Base-by-base conservation (phyloP, 352 stramenopile genomes). In the Saprolegnia parasitica region DNA sequence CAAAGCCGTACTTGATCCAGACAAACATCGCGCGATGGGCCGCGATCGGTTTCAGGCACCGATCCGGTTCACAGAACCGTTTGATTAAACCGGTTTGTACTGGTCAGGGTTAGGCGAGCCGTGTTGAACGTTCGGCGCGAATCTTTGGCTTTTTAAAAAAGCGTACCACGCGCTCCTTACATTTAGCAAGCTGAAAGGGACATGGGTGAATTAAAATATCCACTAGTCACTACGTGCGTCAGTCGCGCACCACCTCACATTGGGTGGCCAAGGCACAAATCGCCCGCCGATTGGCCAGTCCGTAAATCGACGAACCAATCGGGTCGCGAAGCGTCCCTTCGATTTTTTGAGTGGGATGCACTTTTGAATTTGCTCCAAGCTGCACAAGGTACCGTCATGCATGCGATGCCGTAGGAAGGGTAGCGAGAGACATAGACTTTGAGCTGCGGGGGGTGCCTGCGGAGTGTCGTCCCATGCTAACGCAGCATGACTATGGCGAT, bases 1-100 rank as follows among this genome's bases (percentile, higher is more conserved):
- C 83, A 54, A 93, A 91, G 71, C 85, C 85, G 81, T 90, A 90
- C 73, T 89, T 90, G 63, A 90, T 78, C 79, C 78, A 90, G 76
- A 91, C 80, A 73, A 93, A 88, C 79, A 83, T 86, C 24, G 13
- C 45, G 24, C 57, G 15, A 56, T 26, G 2, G n/a, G n/a, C n/a
- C n/a, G n/a, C 11, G 13, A 65, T 4, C 15, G 21, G 11, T 65
- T 54, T n/a, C 52, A 26, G 4, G 20, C 35, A 60, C 13, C 11
- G 52, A 60, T 40, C 52, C 24, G 29, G 29, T 35, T 35, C 29
- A 35, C 29, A 35, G 2, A 35, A 35, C 29, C 29, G 29, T 5
- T 35, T 10, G 11, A 11, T 42, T 9, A 3, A 60, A 42, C 35
- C 24, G 35, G 52, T 35, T 60, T 21, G 24, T 10, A 49, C 4